Conservation (phyloP, 2,329 filamentous ascomycete species). For the Trichoderma guizhouense region DNA sequence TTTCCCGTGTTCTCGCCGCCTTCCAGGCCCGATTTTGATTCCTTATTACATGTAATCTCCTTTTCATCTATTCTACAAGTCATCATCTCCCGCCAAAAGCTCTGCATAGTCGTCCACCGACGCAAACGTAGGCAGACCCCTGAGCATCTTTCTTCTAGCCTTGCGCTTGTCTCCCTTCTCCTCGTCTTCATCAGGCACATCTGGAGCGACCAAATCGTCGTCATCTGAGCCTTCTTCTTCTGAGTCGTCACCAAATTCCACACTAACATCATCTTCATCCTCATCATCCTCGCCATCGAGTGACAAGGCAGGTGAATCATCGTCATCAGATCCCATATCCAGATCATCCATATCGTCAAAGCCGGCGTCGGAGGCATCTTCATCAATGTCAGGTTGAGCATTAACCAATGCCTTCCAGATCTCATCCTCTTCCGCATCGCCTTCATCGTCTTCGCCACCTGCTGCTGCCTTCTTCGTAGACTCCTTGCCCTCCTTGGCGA, state of each 20-base stretch:
- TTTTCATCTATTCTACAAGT: conserved; percentile 26
- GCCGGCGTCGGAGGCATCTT: conserved; percentile 50
- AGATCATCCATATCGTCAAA: conserved; percentile 49
- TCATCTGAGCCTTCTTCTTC: conserved; percentile 26
- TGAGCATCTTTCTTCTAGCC: conserved; percentile 77
- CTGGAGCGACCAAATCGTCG: conserved; percentile 37
- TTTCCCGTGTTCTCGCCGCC: background rate
- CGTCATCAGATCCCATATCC: conserved; percentile 49
- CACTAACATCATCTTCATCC: conserved; percentile 37
- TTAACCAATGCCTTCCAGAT: conserved; percentile 90
- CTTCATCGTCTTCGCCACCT: conserved; percentile 46
- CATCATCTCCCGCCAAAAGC: conserved; percentile 71
- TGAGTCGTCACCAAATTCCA: conserved; percentile 6
- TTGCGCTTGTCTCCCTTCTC: conserved; percentile 54
- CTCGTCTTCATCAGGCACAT: conserved; percentile 51
- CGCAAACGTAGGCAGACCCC: conserved; percentile 87
- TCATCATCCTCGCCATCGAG: conserved; percentile 46
- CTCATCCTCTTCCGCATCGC: conserved; percentile 63
- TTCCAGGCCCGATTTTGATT: background rate
- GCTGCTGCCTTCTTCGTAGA: conserved; percentile 48
- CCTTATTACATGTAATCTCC: background rate
- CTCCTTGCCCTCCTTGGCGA: conserved; percentile 59
- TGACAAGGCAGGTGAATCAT: conserved; percentile 34
- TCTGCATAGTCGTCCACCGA: conserved; percentile 91
- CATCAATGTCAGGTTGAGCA: conserved; percentile 64